phyloP scores from a whole-genome alignment of 1,139 yeast genomes.

The Saccharomyces hybrid region DNA sequence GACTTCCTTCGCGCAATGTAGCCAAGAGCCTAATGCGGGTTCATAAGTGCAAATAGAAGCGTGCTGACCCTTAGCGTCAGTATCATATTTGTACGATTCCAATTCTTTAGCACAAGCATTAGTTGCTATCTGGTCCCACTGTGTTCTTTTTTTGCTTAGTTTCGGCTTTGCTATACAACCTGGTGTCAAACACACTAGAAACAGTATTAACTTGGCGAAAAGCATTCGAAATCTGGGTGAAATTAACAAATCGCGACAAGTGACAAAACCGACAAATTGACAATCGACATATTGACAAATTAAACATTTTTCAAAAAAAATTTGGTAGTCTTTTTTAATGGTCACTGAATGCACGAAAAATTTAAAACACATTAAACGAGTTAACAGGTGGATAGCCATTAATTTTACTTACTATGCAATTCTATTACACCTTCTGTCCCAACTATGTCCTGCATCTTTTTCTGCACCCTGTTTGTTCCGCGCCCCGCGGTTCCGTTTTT shows the following conservation, averaged over 20 bases:
- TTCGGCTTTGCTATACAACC: neutral
- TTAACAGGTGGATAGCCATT: neutral
- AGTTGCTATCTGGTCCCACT: conserved; percentile 4
- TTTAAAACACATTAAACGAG: neutral
- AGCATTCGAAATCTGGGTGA: conserved; percentile 1
- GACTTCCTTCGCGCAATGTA: conserved; percentile 3
- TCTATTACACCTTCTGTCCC: neutral
- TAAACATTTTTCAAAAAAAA: neutral
- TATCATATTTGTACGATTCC: neutral
- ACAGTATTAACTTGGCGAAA: neutral
- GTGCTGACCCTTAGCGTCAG: neutral
- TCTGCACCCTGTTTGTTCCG: neutral
- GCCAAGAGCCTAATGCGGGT: conserved; percentile 5
- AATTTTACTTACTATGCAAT: neutral
- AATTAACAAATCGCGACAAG: neutral
- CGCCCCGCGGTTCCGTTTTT: neutral
- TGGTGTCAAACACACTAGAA: neutral
- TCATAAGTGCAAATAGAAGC: conserved; percentile 3
- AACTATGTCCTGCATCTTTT: neutral
- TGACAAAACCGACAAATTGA: neutral
- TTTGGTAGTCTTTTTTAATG: neutral
- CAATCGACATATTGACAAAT: neutral
- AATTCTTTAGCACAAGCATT: conserved; percentile 4
- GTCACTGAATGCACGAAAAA: neutral
- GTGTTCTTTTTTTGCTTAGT: neutral